A percentile compares a stretch with the other conserved stretches of the same genome.
phyloP scores from a whole-genome alignment of 2,329 filamentous ascomycete genomes.

The Volutella citrinella region DNA sequence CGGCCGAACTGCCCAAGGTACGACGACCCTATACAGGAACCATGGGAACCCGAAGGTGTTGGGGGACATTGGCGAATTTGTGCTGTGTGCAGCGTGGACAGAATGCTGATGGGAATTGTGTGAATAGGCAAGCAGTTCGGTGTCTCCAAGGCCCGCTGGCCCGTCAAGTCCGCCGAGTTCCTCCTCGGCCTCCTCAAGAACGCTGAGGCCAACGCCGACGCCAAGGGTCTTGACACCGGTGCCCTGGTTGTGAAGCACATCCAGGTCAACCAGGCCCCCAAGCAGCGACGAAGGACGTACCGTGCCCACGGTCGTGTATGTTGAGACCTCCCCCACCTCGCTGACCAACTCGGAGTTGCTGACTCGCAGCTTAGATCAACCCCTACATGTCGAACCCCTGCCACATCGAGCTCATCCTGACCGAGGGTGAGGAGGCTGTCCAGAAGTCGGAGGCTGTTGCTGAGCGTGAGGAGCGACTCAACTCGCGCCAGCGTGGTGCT shows the following conservation, averaged over 20 bases:
- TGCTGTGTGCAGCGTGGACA: too few relatives aligned
- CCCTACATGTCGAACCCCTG: slow-evolving; percentile 99
- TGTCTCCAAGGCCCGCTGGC: slow-evolving; percentile 97
- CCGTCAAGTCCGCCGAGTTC: slow-evolving; percentile 98
- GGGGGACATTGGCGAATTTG: too few relatives aligned
- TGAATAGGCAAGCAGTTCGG: slow-evolving; percentile 92
- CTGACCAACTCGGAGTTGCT: slow-evolving; percentile 6
- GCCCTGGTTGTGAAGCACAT: slow-evolving; percentile 99
- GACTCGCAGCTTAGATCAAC: slow-evolving; percentile 73
- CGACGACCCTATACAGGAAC: slow-evolving; percentile 39
- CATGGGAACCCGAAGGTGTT: too few relatives aligned
- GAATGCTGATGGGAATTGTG: slow-evolving; percentile 1
- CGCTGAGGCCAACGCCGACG: slow-evolving; percentile 93
- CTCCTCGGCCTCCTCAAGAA: slow-evolving; percentile 96
- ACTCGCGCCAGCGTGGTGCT: slow-evolving; percentile 86
- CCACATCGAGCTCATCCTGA: slow-evolving; percentile 99
- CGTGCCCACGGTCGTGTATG: slow-evolving; percentile 99
- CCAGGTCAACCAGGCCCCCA: slow-evolving; percentile 99
- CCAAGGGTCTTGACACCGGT: slow-evolving; percentile 95
- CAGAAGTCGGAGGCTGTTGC: slow-evolving; percentile 88
- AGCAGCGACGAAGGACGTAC: slow-evolving; percentile 99
- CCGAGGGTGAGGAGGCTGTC: slow-evolving; percentile 93
- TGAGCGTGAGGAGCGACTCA: slow-evolving; percentile 69
- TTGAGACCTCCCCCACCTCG: slow-evolving; percentile 29
- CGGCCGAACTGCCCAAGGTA: slow-evolving; percentile 97